Base-by-base conservation (phyloP, 805 yeast genomes). In the Saturnispora galanensis region DNA sequence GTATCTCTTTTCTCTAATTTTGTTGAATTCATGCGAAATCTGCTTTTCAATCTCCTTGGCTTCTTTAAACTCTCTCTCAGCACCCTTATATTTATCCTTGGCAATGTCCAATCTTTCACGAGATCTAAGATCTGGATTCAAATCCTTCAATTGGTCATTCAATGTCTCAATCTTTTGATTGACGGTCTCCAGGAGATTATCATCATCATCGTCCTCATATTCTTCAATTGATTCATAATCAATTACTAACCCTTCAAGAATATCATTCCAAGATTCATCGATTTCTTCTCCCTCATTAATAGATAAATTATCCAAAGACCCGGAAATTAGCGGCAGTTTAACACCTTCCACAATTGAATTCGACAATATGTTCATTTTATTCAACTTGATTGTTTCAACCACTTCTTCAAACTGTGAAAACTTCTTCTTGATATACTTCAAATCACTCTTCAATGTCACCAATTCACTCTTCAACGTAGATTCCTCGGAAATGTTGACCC, bases 81-180 rank as follows among this genome's bases (percentile, higher is more conserved):
- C 70, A 7, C 71, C 78, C 8, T 70, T 68, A 31, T 82, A 68
- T 51, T 77, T 76, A 6, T 60, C 67, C 50, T 82, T 79, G 8
- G 83, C 84, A 42, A 83, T 88, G 31, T 68, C 71, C 37, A 86
- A 71, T 54, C 96, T 71, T 42, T 84, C 94, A 29, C 74, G 65
- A 0, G 96, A 96, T 51, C 82, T 83, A 33, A 78, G 69, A 59
- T 87, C 87, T n/a, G 96, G 96, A 30, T 85, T 78, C 54, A 87
- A 65, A 40, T 58, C 54, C 13, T 65, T 70, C 26, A 76, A 58
- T 29, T 72, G 73, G 10, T 52, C 49, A 10, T 40, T 60, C 57
- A 50, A 41, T 12, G 46, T 64, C 41, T 67, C 74, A 2, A 66
- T 56, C 3, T 56, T 47, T 5, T 54, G 58, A 26, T 45, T 58